Evolutionary conservation across 2,329 filamentous ascomycete species (phyloP).

Genomic region (Aspergillus calidoustus): DNA sequence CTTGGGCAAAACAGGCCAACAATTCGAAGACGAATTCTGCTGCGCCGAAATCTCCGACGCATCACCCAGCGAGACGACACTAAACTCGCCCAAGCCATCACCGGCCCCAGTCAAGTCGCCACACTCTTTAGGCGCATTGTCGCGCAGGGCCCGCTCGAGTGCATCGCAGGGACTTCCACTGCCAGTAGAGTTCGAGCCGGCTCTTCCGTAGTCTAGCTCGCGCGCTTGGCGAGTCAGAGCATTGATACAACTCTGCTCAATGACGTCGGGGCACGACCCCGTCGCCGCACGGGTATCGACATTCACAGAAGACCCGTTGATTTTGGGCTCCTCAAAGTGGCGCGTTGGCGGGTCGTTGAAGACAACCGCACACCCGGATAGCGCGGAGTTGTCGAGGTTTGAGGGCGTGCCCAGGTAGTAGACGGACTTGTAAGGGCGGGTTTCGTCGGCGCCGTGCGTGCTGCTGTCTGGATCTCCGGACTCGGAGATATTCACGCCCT

Average conservation of each 20-base stretch:
- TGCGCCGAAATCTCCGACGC: slow-evolving; percentile 5
- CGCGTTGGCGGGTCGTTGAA: slow-evolving; percentile 21
- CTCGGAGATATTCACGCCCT: slow-evolving; percentile 19
- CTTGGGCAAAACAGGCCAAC: slow-evolving; percentile 23
- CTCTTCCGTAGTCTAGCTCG: background rate
- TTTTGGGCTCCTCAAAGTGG: slow-evolving; percentile 1
- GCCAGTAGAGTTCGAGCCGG: background rate
- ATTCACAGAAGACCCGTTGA: background rate
- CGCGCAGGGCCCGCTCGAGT: background rate
- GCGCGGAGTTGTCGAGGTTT: background rate
- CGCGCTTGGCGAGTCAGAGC: slow-evolving; percentile 14
- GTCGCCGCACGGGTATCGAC: slow-evolving; percentile 10
- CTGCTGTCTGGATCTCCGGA: background rate
- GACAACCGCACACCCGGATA: slow-evolving; percentile 24
- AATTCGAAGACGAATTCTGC: slow-evolving; percentile 10
- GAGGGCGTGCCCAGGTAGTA: slow-evolving; percentile 24
- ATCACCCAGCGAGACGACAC: slow-evolving; percentile 10
- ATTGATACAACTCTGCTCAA: slow-evolving; percentile 23
- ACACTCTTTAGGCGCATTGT: slow-evolving; percentile 13
- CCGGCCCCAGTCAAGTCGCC: slow-evolving; percentile 2
- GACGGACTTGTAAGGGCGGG: slow-evolving; percentile 18
- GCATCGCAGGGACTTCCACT: background rate
- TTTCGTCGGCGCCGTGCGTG: background rate
- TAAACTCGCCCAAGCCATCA: slow-evolving; percentile 17
- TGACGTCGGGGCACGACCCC: slow-evolving; percentile 21